Conservation (phyloP, 2,329 filamentous ascomycete genomes). For the Neoarthrinium moseri region DNA sequence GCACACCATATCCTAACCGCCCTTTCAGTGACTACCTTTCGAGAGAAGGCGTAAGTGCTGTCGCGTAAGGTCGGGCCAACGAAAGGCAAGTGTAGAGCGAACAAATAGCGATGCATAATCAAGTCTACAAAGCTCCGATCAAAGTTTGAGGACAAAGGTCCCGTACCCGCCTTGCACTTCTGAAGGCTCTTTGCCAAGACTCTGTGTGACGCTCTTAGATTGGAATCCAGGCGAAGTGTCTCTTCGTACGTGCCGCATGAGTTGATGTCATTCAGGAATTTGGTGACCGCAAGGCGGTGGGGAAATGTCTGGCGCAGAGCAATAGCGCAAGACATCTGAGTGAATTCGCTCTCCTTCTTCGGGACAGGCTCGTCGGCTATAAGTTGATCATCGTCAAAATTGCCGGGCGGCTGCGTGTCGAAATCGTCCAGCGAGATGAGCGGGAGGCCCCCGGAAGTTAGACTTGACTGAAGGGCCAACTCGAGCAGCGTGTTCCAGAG, state of each 20-base stretch:
- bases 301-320: slow-evolving; percentile 42
- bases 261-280: slow-evolving; percentile 41
- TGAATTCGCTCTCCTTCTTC: slow-evolving; percentile 28
- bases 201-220: slow-evolving; percentile 42
- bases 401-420: slow-evolving; percentile 47
- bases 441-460: slow-evolving; percentile 44
- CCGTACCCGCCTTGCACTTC: slow-evolving; percentile 12
- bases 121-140: slow-evolving; percentile 47
- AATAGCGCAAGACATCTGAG: slow-evolving; percentile 50
- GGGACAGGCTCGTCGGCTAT: slow-evolving; percentile 29
- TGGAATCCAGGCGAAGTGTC: slow-evolving; percentile 40
- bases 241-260: slow-evolving; percentile 40
- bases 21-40: slow-evolving; percentile 46
- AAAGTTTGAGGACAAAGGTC: slow-evolving; percentile 30
- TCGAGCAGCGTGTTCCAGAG: slow-evolving; percentile 58
- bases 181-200: slow-evolving; percentile 33
- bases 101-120: slow-evolving; percentile 52
- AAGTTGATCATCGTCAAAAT: slow-evolving; percentile 50
- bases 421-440: slow-evolving; percentile 43
- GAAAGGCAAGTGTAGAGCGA: slow-evolving; percentile 55
- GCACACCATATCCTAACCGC: slow-evolving; percentile 45
- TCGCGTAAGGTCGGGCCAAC: slow-evolving; percentile 38
- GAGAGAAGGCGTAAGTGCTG: slow-evolving; percentile 48
- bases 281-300: slow-evolving; percentile 39
- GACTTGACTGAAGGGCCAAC: slow-evolving; percentile 41